A percentile compares a stretch with the other conserved stretches of the same genome.
Evolutionary conservation across 495 filamentous ascomycete species (phyloP).

Genomic region (Mytilinidion resinicola): DNA sequence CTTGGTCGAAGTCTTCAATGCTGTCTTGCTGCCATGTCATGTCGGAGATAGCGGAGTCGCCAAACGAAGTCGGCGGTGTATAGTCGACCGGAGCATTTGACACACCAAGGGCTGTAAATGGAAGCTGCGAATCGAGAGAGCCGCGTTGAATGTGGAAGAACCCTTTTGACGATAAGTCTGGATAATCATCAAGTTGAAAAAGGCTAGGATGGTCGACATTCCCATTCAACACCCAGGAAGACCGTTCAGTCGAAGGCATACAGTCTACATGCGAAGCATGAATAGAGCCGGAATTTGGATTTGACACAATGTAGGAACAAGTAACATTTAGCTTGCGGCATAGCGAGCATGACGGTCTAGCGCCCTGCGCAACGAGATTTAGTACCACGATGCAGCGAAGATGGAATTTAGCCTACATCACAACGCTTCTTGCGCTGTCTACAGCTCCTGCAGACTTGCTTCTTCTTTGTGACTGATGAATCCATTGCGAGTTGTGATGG

Average conservation of each 20-base stretch:
- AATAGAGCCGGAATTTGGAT: not conserved
- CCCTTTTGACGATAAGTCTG: too few species aligned
- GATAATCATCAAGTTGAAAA: too few species aligned
- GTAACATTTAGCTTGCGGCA: conserved; percentile 16
- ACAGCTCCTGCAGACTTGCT: conserved; percentile 21
- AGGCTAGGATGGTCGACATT: too few species aligned
- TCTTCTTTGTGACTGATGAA: conserved; percentile 16
- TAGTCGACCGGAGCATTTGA: not conserved
- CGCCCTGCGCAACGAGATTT: conserved; percentile 6
- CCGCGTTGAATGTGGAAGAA: too few species aligned
- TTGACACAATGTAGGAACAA: conserved; percentile 10
- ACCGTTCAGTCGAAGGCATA: too few species aligned
- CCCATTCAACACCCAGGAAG: too few species aligned
- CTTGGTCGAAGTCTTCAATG: not conserved
- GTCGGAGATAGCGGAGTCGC: not conserved
- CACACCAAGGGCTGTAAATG: too few species aligned
- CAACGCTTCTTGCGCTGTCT: conserved; percentile 23
- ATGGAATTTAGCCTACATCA: conserved; percentile 6
- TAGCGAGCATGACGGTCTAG: conserved; percentile 9
- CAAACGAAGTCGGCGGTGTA: not conserved
- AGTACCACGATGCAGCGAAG: not conserved
- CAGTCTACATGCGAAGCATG: too few species aligned
- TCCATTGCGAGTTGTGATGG: conserved; percentile 1
- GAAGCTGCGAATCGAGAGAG: too few species aligned
- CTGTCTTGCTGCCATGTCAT: not conserved